Evolutionary conservation across 306 rosid species (phyloP), one percentile per base, ranked within the genome.

Genomic region (Malus orientalis): DNA sequence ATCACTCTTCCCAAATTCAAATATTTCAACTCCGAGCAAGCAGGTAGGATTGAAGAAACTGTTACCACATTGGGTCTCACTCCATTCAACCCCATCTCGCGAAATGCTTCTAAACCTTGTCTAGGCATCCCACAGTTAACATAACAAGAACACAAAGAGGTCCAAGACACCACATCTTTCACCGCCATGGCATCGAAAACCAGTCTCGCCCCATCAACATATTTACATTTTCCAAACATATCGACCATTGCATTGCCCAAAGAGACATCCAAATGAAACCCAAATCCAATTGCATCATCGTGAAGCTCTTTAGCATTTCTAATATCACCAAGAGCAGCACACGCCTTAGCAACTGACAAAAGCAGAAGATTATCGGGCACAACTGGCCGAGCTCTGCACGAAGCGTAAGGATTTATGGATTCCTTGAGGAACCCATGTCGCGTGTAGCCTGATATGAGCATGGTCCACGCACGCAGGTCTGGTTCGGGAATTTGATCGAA

Each of bases 401-500:
- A 67, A 32, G 66, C 6, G 74, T 84, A 86, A 64, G 86, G 71
- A 25, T 69, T 73, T 61, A 88, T 30, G 23, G 89, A 80, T 44
- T 84, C 88, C 23, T 74, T 78, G 47, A 80, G 78, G 51, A 69
- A 71, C 20, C 92, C 88, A 45, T 61, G 67, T 69, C 72, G 36
- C 11, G 88, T 78, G 81, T 81, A 69, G 77, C 84, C 82, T 30
- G 92, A 88, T 18, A 88, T 84, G 19, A 86, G 51, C 25, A 86
- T 11, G 45, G 84, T 80, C 84, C 89, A 85, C 74, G 85, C 81
- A 36, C 36, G 79, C 9, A 84, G 79, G 74, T 88, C 79, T 84
- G 85, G 88, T 65, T 80, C 53, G 59, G 74, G 63, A 86, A 86
- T 85, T 81, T 80, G 75, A 23, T 84, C 88, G 61, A 88, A 86